Evolutionary conservation across 2,329 filamentous ascomycete species (phyloP).

Genomic region (Fusarium euwallaceae): DNA sequence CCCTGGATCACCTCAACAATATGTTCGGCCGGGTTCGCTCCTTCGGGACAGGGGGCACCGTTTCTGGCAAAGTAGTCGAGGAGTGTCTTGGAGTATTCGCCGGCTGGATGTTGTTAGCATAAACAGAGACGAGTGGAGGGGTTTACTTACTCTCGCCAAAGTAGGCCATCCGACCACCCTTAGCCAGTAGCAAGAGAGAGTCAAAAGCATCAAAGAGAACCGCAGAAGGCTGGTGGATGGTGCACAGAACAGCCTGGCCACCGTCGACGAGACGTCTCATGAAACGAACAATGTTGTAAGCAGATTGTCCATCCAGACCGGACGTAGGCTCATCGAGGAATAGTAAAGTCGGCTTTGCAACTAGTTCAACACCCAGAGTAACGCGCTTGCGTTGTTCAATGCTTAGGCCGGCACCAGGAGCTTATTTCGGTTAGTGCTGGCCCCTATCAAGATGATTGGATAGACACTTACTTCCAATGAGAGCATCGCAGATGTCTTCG

Average conservation of each 20-base stretch:
- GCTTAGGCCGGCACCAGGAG: constrained; percentile 58
- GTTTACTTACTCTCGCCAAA: constrained; percentile 20
- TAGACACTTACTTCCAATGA: constrained; percentile 63
- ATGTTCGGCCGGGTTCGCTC: constrained; percentile 59
- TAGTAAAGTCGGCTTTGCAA: constrained; percentile 75
- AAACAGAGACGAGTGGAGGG: rapidly evolving
- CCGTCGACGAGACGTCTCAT: constrained; percentile 67
- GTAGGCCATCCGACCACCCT: constrained; percentile 39
- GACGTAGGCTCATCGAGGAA: constrained; percentile 78
- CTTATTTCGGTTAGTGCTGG: too few species aligned
- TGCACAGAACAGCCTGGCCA: constrained; percentile 74
- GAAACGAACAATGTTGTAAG: constrained; percentile 56
- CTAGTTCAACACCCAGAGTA: constrained; percentile 78
- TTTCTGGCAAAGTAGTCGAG: constrained; percentile 64
- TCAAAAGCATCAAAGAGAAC: constrained; percentile 40
- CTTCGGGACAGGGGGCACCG: constrained; percentile 58
- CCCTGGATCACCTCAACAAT: constrained; percentile 61
- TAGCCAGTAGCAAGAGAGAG: constrained; percentile 36
- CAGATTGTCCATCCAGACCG: constrained; percentile 54
- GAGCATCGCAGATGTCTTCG: constrained; percentile 70
- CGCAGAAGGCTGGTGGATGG: constrained; percentile 71
- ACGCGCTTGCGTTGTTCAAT: constrained; percentile 72
- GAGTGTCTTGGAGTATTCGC: constrained; percentile 30
- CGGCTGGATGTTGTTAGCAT: constrained; percentile 9
- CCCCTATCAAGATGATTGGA: too few species aligned